These are phyloP conservation scores for Hygrocybe punicea DNA, from an alignment of 768 basidiomycete species.

Conservation along the genomic window DNA sequence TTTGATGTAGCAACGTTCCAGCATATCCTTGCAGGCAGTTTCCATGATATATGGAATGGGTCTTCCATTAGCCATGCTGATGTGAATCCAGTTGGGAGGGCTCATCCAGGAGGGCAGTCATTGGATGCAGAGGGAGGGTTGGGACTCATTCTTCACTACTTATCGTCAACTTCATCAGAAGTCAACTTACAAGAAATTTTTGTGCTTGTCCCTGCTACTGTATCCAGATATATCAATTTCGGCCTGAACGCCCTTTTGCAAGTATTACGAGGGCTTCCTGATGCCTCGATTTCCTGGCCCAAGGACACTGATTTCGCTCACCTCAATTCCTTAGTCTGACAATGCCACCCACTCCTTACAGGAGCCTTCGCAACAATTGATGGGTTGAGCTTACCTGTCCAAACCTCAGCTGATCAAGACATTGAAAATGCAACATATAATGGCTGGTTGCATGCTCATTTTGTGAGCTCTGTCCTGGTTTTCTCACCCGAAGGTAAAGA, in stretches of 20 bases:
- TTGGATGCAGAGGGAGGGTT: slow-evolving; percentile 42
- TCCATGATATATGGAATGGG: slow-evolving; percentile 25
- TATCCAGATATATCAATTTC: slow-evolving; percentile 38
- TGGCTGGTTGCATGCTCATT: slow-evolving; percentile 42
- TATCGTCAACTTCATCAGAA: slow-evolving; percentile 42
- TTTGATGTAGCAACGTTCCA: slow-evolving; percentile 39
- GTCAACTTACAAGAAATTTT: slow-evolving; percentile 44
- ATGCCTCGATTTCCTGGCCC: slow-evolving; percentile 30
- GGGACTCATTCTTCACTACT: slow-evolving; percentile 41
- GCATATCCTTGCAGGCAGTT: slow-evolving; percentile 32
- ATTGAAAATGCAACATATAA: slow-evolving; percentile 45
- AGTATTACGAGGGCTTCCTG: slow-evolving; percentile 27
- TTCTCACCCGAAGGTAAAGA: slow-evolving; percentile 25
- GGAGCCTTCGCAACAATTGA: slow-evolving; percentile 42
- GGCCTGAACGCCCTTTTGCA: slow-evolving; percentile 27
- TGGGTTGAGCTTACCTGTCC: slow-evolving; percentile 33
- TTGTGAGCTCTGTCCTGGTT: slow-evolving; percentile 34
- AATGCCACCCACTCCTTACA: slow-evolving; percentile 32
- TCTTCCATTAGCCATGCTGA: slow-evolving; percentile 34
- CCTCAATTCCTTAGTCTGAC: slow-evolving; percentile 24
- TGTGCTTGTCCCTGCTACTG: slow-evolving; percentile 38
- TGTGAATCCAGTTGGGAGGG: slow-evolving; percentile 12
- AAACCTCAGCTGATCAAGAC: slow-evolving; percentile 37
- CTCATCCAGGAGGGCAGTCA: slow-evolving; percentile 27
- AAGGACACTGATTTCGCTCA: slow-evolving; percentile 28